Evolutionary conservation across 2,329 filamentous ascomycete genomes (phyloP), one percentile per base, ranked within the genome.

Genomic region (Aspergillaceae sp.): DNA sequence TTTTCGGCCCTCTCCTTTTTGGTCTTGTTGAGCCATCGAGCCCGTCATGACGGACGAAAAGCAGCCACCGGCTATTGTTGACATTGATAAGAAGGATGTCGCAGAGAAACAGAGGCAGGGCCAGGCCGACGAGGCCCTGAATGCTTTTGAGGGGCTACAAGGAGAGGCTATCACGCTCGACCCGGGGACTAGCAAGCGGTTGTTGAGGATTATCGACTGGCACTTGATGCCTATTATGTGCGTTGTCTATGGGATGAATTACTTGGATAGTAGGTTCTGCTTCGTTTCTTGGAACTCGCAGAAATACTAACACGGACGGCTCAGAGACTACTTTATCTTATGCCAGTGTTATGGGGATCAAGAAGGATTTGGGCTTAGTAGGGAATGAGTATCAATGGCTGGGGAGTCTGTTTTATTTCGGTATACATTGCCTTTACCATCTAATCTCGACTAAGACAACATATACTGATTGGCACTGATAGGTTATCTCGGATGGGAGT

Each of bases 181-280:
- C 45, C 75, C 75, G 51, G 73, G 72, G 41, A 79, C 76, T 27
- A 81, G 79, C 53, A 77, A 73, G 51, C 66, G 76, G n/a, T 58
- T 85, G 10, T 57, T 84, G n/a, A 65, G 71, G 11, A 76, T 71
- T 44, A 83, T 84, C 48, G 82, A 85, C 60, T 75, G 70, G 73
- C 76, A 80, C 56, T 63, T 81, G 51, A 78, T 82, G 73, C 79
- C 78, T 0, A 64, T 81, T 51, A 69, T 82, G 56, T 81, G 77
- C 48, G 55, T 77, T 29, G 69, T 80, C 4, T 81, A 82, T 52
- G 76, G 75, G 1, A 66, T 81, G 56, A 78, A 80, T 52, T 81
- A 73, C 56, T 64, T 82, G 5, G 76, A 74, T 50, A 74, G 67
- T 70, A 63, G 36, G 64, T 43, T 28, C 19, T 6, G 7, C 5